These are phyloP conservation scores for Bacidia rubella DNA, from an alignment of 495 filamentous ascomycete species.

Conservation along the genomic window DNA sequence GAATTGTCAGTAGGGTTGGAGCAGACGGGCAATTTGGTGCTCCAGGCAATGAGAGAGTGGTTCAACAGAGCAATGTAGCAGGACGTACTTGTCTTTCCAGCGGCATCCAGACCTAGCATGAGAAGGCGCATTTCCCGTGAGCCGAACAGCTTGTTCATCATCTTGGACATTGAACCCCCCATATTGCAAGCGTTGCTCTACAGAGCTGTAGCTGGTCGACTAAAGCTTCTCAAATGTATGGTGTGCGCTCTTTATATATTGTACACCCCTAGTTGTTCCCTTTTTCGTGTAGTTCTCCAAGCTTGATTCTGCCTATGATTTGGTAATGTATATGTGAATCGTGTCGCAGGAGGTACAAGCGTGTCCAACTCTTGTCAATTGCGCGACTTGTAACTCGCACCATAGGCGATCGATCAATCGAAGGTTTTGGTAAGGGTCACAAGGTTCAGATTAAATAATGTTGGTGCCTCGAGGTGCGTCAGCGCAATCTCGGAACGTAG, in stretches of 20 bases:
- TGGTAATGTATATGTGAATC: too few species aligned
- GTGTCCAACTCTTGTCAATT: too few species aligned
- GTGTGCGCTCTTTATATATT: too few species aligned
- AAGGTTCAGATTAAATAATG: neutral
- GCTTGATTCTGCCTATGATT: too few species aligned
- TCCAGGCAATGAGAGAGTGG: too few species aligned
- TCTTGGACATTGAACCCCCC: conserved; percentile 73
- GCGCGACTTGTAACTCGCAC: too few species aligned
- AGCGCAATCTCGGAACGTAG: neutral
- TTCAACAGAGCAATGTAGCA: too few species aligned
- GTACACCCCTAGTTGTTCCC: neutral
- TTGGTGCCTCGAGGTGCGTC: neutral
- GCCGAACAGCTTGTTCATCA: conserved; percentile 95
- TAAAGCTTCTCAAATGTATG: neutral
- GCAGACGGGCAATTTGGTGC: too few species aligned
- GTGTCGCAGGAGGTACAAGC: too few species aligned
- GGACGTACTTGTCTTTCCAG: conserved; percentile 75
- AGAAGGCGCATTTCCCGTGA: conserved; percentile 89
- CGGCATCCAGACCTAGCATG: conserved; percentile 98
- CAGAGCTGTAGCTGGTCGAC: neutral
- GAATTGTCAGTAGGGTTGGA: too few species aligned
- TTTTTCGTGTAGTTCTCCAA: neutral
- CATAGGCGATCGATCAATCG: too few species aligned
- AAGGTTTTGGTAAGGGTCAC: too few species aligned
- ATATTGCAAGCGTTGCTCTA: conserved; percentile 30